A percentile compares a stretch with the other conserved stretches of the same genome.
These are phyloP conservation scores for Amphichorda felina DNA, from an alignment of 2,329 filamentous ascomycete genomes.

Conservation along the genomic window DNA sequence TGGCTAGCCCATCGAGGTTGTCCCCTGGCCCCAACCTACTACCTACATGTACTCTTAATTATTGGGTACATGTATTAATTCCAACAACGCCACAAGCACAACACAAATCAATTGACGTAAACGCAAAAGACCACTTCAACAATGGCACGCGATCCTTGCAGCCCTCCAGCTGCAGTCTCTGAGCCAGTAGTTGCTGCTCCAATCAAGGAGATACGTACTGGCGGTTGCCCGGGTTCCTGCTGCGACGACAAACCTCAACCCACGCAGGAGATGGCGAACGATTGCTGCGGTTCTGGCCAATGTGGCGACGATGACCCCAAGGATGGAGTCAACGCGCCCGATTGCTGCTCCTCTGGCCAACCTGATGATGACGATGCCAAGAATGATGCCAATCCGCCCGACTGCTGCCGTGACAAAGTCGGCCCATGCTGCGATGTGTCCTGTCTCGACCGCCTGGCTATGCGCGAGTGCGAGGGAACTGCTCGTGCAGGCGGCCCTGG, in stretches of 20 bases:
- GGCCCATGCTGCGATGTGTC: background rate
- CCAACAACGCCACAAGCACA: too few relatives aligned
- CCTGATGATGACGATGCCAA: too few relatives aligned
- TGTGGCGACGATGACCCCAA: background rate
- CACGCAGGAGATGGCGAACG: background rate
- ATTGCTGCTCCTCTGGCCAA: too few relatives aligned
- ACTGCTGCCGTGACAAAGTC: background rate
- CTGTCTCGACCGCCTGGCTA: background rate
- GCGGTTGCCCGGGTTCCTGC: background rate
- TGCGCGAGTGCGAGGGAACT: background rate
- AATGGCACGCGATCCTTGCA: background rate
- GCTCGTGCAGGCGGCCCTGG: background rate
- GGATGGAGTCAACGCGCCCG: too few relatives aligned
- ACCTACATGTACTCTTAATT: too few relatives aligned
- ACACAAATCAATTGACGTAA: too few relatives aligned
- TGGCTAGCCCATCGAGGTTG: too few relatives aligned
- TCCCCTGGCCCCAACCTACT: too few relatives aligned
- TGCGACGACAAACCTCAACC: background rate
- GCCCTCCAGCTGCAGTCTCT: background rate
- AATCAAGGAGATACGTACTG: background rate
- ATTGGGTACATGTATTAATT: too few relatives aligned
- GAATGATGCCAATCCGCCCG: background rate
- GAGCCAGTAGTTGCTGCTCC: background rate
- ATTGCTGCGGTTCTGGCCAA: background rate
- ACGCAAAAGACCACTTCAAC: background rate